Conservation (phyloP, 768 basidiomycete species). For the Amanita rubescens region DNA sequence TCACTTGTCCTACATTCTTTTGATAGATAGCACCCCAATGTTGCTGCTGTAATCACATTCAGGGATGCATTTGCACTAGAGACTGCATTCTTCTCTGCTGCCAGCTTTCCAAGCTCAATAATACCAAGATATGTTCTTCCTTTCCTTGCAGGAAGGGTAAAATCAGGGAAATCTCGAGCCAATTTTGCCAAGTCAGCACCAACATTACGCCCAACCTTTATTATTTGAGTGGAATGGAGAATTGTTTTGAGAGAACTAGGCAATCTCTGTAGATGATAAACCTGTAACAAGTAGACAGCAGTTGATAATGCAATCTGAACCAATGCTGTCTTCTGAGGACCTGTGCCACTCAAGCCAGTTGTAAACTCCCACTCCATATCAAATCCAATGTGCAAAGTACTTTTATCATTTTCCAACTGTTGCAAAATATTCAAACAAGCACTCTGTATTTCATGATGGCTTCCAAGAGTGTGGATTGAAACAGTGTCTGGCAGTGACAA, state of each 20-base stretch:
- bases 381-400: constrained; percentile 11
- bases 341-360: constrained; percentile 2
- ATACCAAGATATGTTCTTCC: not conserved
- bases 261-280: constrained; percentile 2
- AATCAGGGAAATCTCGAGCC: constrained; percentile 11
- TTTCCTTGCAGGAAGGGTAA: not conserved
- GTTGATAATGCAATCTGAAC: constrained; percentile 8
- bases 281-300: constrained; percentile 5
- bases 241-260: constrained; percentile 8
- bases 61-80: constrained; percentile 12
- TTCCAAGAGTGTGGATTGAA: constrained; percentile 3
- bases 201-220: constrained; percentile 14
- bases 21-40: constrained; percentile 4
- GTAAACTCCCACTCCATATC: constrained; percentile 14
- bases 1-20: constrained; percentile 4
- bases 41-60: constrained; percentile 9
- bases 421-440: constrained; percentile 5
- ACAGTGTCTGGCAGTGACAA: constrained; percentile 8
- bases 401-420: constrained; percentile 1
- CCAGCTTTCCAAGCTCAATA: constrained; percentile 12
- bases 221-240: constrained; percentile 5
- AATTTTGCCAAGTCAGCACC: constrained; percentile 11
- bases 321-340: constrained; percentile 11
- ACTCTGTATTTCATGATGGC: constrained; percentile 9
- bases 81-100: constrained; percentile 10